Percentiles rank a stretch among this genome's conserved stretches.
Evolutionary conservation across 805 yeast species (phyloP).

Genomic region (Myxozyma melibiosi): DNA sequence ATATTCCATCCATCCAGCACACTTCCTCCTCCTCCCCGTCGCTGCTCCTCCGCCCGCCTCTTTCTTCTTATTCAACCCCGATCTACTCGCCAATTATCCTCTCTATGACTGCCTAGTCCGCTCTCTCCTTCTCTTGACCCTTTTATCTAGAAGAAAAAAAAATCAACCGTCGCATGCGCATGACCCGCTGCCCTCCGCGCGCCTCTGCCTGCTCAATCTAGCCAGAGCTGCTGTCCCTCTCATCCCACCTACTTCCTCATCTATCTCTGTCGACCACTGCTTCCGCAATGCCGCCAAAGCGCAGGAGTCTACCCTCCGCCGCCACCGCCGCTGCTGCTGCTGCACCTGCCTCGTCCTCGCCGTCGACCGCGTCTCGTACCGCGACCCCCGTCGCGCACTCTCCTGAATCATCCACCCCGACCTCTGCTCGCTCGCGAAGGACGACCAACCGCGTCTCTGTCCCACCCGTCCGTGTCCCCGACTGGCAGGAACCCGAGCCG

Average conservation of each 20-base stretch:
- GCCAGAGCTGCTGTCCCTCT: background rate
- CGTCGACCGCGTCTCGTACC: slow-evolving; percentile 5
- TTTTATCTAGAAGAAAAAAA: too few relatives aligned
- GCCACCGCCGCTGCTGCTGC: too few relatives aligned
- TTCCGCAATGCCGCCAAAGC: slow-evolving; percentile 2
- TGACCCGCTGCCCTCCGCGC: too few relatives aligned
- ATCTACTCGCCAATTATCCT: too few relatives aligned
- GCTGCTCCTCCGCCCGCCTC: too few relatives aligned
- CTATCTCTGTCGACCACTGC: background rate
- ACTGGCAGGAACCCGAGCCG: slow-evolving; percentile 55
- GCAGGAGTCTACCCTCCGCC: slow-evolving; percentile 1
- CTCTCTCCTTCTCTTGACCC: too few relatives aligned
- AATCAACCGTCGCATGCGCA: too few relatives aligned
- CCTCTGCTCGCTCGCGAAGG: background rate
- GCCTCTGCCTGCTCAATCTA: background rate
- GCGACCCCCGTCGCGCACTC: background rate
- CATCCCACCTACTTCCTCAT: background rate
- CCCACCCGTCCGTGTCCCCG: too few relatives aligned
- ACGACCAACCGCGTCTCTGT: background rate
- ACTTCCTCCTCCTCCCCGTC: too few relatives aligned
- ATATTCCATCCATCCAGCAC: too few relatives aligned
- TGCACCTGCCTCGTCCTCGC: background rate
- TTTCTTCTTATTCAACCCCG: too few relatives aligned
- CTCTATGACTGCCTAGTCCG: too few relatives aligned
- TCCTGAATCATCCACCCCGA: background rate